Percentiles rank a stretch among this genome's conserved stretches.
phyloP scores from a whole-genome alignment of 2,329 filamentous ascomycete species.

The Cytospora leucostoma region DNA sequence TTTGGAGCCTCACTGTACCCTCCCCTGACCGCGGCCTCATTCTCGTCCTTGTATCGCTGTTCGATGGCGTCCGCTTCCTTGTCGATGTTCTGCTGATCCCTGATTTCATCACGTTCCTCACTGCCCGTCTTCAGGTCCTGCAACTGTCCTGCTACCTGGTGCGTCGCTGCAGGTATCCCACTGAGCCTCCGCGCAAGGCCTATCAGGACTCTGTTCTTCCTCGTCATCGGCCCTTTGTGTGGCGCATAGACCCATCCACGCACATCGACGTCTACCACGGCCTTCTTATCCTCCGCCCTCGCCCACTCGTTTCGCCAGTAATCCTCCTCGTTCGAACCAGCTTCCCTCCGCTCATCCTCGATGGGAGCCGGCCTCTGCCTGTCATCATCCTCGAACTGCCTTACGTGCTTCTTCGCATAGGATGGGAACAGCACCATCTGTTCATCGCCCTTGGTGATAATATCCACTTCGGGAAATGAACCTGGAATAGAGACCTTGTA shows the following conservation, averaged over 20 bases:
- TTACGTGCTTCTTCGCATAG: slow-evolving; percentile 77
- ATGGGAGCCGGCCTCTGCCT: slow-evolving; percentile 25
- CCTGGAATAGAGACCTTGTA: slow-evolving; percentile 62
- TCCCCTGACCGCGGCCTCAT: slow-evolving; percentile 68
- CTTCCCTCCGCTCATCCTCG: slow-evolving; percentile 28
- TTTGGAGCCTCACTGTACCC: slow-evolving; percentile 69
- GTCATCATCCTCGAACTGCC: slow-evolving; percentile 57
- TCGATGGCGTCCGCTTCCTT: slow-evolving; percentile 78
- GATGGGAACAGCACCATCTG: slow-evolving; percentile 96
- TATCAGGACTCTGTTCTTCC: slow-evolving; percentile 84
- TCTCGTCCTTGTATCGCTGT: slow-evolving; percentile 68
- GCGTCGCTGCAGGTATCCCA: slow-evolving; percentile 72
- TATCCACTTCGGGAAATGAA: slow-evolving; percentile 81
- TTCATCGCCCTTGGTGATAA: slow-evolving; percentile 77
- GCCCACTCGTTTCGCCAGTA: slow-evolving; percentile 82
- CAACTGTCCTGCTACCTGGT: slow-evolving; percentile 38
- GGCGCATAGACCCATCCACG: slow-evolving; percentile 94
- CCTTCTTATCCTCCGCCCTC: slow-evolving; percentile 75
- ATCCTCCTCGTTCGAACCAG: slow-evolving; percentile 61
- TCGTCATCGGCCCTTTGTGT: slow-evolving; percentile 78
- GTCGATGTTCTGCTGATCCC: slow-evolving; percentile 66
- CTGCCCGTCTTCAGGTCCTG: slow-evolving; percentile 34
- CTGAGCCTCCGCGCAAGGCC: slow-evolving; percentile 85
- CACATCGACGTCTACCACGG: slow-evolving; percentile 90
- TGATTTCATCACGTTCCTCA: slow-evolving; percentile 50